Evolutionary conservation across 768 basidiomycete genomes (phyloP).

Genomic region (Hygrophoropsis aurantiaca): DNA sequence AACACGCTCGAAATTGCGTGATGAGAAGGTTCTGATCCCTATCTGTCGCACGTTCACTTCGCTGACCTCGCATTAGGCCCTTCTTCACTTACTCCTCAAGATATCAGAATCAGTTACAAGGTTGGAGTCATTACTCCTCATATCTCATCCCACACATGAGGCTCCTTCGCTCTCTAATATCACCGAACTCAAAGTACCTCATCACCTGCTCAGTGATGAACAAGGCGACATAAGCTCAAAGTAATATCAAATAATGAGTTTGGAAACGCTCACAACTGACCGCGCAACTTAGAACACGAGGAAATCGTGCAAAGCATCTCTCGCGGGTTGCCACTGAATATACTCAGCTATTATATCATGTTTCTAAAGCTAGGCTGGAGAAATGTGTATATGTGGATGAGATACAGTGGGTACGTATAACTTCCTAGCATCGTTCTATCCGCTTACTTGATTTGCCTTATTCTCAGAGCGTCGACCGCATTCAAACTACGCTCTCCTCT

Average conservation of each 20-base stretch:
- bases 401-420: slow-evolving; percentile 75
- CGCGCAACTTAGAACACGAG: slow-evolving; percentile 45
- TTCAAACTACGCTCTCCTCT: slow-evolving; percentile 80
- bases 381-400: slow-evolving; percentile 79
- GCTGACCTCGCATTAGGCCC: slow-evolving; percentile 46
- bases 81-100: slow-evolving; percentile 85
- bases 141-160: slow-evolving; percentile 50
- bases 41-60: slow-evolving; percentile 1
- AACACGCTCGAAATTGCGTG: slow-evolving; percentile 72
- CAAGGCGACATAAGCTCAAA: slow-evolving; percentile 44
- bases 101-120: slow-evolving; percentile 90
- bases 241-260: slow-evolving; percentile 12
- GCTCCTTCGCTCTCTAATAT: slow-evolving; percentile 30
- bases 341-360: slow-evolving; percentile 88
- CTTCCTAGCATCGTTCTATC: slow-evolving; percentile 6
- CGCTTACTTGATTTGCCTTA: slow-evolving; percentile 20
- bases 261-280: background rate
- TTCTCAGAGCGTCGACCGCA: slow-evolving; percentile 79
- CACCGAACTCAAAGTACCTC: slow-evolving; percentile 32
- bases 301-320: slow-evolving; percentile 76
- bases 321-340: slow-evolving; percentile 88
- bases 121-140: slow-evolving; percentile 81
- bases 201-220: slow-evolving; percentile 34
- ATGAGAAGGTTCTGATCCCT: slow-evolving; percentile 63
- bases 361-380: slow-evolving; percentile 75